phyloP scores from a whole-genome alignment of 495 filamentous ascomycete genomes.

The Tirmania nivea region DNA sequence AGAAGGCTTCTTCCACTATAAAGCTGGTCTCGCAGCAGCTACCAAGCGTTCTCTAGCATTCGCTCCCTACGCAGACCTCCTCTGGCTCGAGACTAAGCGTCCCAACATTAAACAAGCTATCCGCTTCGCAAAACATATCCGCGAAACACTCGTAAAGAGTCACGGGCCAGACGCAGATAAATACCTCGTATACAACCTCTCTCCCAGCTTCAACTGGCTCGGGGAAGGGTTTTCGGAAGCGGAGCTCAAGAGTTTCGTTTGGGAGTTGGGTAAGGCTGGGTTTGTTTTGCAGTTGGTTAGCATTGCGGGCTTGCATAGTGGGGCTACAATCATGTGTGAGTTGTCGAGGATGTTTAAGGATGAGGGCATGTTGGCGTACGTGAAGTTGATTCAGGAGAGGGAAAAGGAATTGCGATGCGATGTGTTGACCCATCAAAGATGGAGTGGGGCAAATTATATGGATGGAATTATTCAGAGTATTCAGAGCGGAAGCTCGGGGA shows the following conservation, averaged over 20 bases:
- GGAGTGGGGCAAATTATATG: constrained; percentile 82
- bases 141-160: constrained; percentile 15
- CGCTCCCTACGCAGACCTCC: constrained; percentile 76
- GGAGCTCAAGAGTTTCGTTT: constrained; percentile 68
- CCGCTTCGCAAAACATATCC: constrained; percentile 54
- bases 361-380: constrained; percentile 90
- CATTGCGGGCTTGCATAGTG: constrained; percentile 74
- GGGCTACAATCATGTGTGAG: constrained; percentile 69
- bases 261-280: constrained; percentile 83
- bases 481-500: constrained; percentile 52
- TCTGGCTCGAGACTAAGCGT: constrained; percentile 92
- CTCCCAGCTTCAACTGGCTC: constrained; percentile 96
- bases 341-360: constrained; percentile 62
- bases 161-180: constrained; percentile 32
- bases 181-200: constrained; percentile 87
- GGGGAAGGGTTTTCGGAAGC: constrained; percentile 68
- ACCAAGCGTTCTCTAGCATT: constrained; percentile 85
- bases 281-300: constrained; percentile 89
- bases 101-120: constrained; percentile 57
- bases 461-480: constrained; percentile 85
- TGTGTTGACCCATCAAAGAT: constrained; percentile 94
- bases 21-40: constrained; percentile 64
- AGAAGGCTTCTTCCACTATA: constrained; percentile 93
- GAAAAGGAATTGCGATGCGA: constrained; percentile 90
- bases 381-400: constrained; percentile 62